A percentile compares a stretch with the other conserved stretches of the same genome.
These are phyloP conservation scores for Rhododendron griersonianum DNA, from an alignment of 148 eudicot species.

Conservation along the genomic window DNA sequence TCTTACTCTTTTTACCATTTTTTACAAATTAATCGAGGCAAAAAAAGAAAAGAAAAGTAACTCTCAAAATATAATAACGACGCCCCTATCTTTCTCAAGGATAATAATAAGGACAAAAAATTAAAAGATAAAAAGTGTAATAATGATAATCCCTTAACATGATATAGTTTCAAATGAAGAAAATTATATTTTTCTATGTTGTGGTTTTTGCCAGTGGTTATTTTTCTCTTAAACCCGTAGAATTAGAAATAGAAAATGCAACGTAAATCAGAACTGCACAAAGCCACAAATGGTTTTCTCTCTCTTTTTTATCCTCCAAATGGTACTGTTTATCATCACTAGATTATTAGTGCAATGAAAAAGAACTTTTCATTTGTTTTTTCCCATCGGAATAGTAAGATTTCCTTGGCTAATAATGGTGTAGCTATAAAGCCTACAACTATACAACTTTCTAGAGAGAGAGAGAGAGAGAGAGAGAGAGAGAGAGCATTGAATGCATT, in stretches of 20 bases:
- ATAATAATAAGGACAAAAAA: neutral
- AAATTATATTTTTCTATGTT: neutral
- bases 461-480: neutral
- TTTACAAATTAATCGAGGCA: neutral
- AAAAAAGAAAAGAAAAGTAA: neutral
- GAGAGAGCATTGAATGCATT: constrained; percentile 16
- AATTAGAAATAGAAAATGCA: neutral
- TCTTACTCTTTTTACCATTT: neutral
- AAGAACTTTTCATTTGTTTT: neutral
- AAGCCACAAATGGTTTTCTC: neutral
- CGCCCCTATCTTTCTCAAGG: neutral
- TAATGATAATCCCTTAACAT: neutral
- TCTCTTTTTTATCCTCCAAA: too few species aligned
- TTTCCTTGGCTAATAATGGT: neutral
- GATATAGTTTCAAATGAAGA: neutral
- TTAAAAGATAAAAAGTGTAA: neutral
- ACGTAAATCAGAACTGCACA: neutral
- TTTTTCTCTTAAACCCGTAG: neutral
- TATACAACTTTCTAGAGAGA: neutral
- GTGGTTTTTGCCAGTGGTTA: neutral
- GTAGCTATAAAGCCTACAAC: neutral
- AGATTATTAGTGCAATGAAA: neutral
- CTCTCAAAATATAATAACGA: neutral
- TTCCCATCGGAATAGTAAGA: neutral
- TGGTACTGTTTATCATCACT: neutral